Percentiles rank a stretch among this genome's conserved stretches.
Conservation (phyloP, 345 rosid species). For the Dovyalis caffra region DNA sequence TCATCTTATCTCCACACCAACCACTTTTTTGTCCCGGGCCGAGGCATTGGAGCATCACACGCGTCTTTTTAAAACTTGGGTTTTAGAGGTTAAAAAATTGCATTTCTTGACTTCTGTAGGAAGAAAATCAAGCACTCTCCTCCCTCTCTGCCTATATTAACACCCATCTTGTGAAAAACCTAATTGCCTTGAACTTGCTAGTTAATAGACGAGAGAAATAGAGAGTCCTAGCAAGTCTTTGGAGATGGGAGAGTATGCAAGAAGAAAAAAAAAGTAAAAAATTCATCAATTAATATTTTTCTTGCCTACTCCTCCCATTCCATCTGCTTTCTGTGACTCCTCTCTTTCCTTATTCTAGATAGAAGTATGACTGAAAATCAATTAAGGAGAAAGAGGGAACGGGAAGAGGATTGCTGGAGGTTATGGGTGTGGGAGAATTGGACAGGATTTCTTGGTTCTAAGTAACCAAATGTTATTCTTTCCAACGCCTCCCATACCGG, state of each 20-base stretch:
- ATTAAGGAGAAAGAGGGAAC: not conserved
- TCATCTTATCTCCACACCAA: not conserved
- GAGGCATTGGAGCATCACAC: not conserved
- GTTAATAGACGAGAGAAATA: not conserved
- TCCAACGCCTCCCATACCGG: slow-evolving; percentile 30
- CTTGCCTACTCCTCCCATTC: slow-evolving; percentile 13
- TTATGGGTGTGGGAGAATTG: slow-evolving; percentile 23
- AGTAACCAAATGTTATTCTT: not conserved
- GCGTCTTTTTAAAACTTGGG: too few relatives aligned
- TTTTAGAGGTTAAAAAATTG: too few relatives aligned
- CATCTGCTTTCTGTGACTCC: not conserved
- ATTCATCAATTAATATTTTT: not conserved
- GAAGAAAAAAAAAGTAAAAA: not conserved
- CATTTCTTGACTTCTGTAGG: too few relatives aligned
- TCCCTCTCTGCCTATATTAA: not conserved
- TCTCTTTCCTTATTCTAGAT: not conserved
- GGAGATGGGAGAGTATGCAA: not conserved
- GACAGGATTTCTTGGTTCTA: not conserved
- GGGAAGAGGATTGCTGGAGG: slow-evolving; percentile 15
- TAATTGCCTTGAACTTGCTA: not conserved
- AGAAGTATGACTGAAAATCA: not conserved
- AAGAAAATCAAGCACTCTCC: too few relatives aligned
- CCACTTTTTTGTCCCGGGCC: not conserved
- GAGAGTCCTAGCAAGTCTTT: not conserved
- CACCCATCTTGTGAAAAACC: not conserved